Evolutionary conservation across 2,329 filamentous ascomycete species (phyloP).

Genomic region (Paraphaeosphaeria minitans): DNA sequence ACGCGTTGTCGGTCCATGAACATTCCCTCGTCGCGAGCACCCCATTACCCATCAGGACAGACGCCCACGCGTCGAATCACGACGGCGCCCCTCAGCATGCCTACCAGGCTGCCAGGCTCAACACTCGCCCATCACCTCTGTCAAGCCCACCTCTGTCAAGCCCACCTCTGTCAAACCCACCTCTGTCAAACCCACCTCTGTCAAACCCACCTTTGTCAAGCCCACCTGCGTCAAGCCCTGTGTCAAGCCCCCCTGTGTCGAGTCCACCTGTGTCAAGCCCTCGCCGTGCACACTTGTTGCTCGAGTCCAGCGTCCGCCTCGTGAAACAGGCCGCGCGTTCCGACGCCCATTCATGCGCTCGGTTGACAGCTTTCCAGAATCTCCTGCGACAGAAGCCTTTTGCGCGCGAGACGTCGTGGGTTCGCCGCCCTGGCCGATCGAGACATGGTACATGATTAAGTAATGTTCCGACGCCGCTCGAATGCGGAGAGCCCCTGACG

Average conservation of each 20-base stretch:
- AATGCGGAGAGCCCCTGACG: conserved; percentile 47
- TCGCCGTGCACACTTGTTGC: conserved; percentile 13
- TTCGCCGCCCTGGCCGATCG: conserved; percentile 29
- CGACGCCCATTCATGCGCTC: conserved; percentile 12
- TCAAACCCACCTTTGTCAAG: conserved; percentile 28
- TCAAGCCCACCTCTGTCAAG: conserved; percentile 21
- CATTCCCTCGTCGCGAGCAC: too few relatives aligned
- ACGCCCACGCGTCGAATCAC: background rate
- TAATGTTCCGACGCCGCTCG: conserved; percentile 45
- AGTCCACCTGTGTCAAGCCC: conserved; percentile 25
- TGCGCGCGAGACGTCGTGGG: conserved; percentile 28
- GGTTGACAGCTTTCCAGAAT: conserved; percentile 37
- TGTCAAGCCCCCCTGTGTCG: conserved; percentile 29
- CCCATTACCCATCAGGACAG: too few relatives aligned
- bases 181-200: conserved; percentile 25
- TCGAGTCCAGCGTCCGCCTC: conserved; percentile 16
- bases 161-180: conserved; percentile 23
- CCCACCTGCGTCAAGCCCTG: conserved; percentile 22
- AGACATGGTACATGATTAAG: conserved; percentile 45
- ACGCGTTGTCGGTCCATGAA: too few relatives aligned
- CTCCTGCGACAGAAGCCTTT: conserved; percentile 27
- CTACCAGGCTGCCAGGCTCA: background rate
- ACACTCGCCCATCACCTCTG: background rate
- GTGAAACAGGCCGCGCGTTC: conserved; percentile 38
- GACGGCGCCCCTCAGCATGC: background rate